These are phyloP conservation scores for Paraleonurus japonicus DNA, from an alignment of 257 asterid species.

Conservation along the genomic window DNA sequence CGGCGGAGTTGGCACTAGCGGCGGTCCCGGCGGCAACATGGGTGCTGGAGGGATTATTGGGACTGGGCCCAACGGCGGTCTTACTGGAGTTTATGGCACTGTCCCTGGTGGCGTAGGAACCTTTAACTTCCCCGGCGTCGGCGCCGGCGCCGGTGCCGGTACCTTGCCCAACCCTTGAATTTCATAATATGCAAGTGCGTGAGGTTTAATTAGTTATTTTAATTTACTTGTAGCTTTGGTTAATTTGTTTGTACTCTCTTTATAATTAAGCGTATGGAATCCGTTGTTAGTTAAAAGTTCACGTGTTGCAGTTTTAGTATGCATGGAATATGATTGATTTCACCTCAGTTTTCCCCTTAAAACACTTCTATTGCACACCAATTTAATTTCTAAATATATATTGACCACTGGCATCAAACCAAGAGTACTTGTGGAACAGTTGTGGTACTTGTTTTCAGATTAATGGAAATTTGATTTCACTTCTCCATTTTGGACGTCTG, in stretches of 20 bases:
- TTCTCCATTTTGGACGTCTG: too few relatives aligned
- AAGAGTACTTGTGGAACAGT: too few relatives aligned
- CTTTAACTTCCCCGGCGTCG: conserved; percentile 20
- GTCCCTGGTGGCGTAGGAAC: conserved; percentile 27
- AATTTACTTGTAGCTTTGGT: not conserved
- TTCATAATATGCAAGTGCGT: not conserved
- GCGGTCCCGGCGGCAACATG: conserved; percentile 18
- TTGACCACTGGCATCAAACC: too few relatives aligned
- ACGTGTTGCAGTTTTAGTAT: too few relatives aligned
- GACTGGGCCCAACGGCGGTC: conserved; percentile 36
- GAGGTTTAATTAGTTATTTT: not conserved
- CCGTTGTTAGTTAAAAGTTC: not conserved
- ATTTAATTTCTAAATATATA: too few relatives aligned
- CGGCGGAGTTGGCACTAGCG: conserved; percentile 39
- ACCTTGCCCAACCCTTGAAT: conserved; percentile 27
- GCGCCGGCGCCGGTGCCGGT: conserved; percentile 30
- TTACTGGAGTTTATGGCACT: conserved; percentile 23
- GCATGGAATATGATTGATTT: too few relatives aligned
- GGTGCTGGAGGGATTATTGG: conserved; percentile 49
- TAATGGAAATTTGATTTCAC: too few relatives aligned
- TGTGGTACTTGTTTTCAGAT: too few relatives aligned
- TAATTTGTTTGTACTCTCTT: not conserved
- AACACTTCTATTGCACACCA: too few relatives aligned
- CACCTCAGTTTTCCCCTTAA: too few relatives aligned
- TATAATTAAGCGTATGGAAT: not conserved